A percentile compares a stretch with the other conserved stretches of the same genome.
phyloP scores from a whole-genome alignment of 768 basidiomycete genomes.

The Xanthoconium stramineum region DNA sequence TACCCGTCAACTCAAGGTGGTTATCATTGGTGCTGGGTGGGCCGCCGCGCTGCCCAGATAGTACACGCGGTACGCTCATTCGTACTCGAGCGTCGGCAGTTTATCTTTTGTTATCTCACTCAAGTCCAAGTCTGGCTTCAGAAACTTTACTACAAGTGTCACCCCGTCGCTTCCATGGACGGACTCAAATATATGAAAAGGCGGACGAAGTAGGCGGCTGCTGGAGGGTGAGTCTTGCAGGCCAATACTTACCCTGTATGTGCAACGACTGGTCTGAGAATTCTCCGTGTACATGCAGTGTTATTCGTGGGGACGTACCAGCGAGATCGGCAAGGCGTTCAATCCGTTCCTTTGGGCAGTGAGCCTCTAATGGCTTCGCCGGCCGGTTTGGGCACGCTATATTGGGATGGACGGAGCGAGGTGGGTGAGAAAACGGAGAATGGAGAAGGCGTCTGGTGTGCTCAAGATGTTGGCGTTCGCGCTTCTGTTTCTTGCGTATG shows the following conservation, averaged over 20 bases:
- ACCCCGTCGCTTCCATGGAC: too few relatives aligned
- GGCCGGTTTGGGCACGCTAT: slow-evolving; percentile 35
- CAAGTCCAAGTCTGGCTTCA: too few relatives aligned
- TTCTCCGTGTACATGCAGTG: slow-evolving; percentile 28
- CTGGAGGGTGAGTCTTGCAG: too few relatives aligned
- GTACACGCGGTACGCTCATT: too few relatives aligned
- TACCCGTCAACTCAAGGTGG: neutral
- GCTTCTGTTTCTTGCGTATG: slow-evolving; percentile 7
- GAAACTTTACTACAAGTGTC: too few relatives aligned
- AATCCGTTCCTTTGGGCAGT: slow-evolving; percentile 40
- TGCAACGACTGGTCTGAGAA: neutral
- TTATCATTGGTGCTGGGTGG: too few relatives aligned
- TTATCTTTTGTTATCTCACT: too few relatives aligned
- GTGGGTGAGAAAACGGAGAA: slow-evolving; percentile 26
- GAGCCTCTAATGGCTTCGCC: slow-evolving; percentile 34
- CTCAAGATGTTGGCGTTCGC: slow-evolving; percentile 2
- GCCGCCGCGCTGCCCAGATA: too few relatives aligned
- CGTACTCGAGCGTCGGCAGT: too few relatives aligned
- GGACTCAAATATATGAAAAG: too few relatives aligned
- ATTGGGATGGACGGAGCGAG: slow-evolving; percentile 36
- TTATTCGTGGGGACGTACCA: slow-evolving; percentile 40
- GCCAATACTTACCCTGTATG: too few relatives aligned
- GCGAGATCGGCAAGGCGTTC: slow-evolving; percentile 35
- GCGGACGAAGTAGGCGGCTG: too few relatives aligned
- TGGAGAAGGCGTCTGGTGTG: neutral